Evolutionary conservation across 768 basidiomycete species (phyloP), one percentile per base, ranked within the genome.

Genomic region (Lepiota venenata): DNA sequence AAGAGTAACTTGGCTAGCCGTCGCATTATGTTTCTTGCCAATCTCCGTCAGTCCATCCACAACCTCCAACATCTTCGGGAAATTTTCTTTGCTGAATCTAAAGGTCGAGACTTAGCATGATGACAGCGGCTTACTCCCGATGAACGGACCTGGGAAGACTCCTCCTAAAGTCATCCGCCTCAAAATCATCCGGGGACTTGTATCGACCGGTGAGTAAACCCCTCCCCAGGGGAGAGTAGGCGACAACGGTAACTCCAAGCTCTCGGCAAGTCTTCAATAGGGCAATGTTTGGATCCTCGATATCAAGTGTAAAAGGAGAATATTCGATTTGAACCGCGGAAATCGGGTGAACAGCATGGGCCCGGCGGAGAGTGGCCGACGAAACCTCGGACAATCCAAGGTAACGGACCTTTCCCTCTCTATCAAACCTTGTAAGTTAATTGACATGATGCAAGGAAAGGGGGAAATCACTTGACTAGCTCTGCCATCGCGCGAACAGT

Each of bases 331-430:
- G 76, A 9, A 81, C 63, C 0, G 76, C 75, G 1, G 77, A 53
- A 27, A 82, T 79, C 6, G 78, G 78, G 47, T 81, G 80, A 9
- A 81, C 63, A 7, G 74, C 72, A 37, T 72, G 73, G 10, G 80
- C 82, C 14, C 81, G 74, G 21, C 79, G 74, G 21, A 83, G 68
- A 1, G 78, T 76, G 2, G 56, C 52, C 0, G 74, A 69, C 3
- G 77, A 77, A 52, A 73, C 66, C 60, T 84, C 82, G 18, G 79
- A 82, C 40, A 83, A 72, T 0, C 83, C 81, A 9, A 84, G 58
- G 61, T 79, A 73, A 55, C 66, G 74, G 53, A 74, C 71, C 61
- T 77, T 81, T 1, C 78, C 79, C 56, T 66, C 66, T 48, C 67
- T 66, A 47, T 8, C 45, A 41, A n/a, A 22, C 15, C 32, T 43